Evolutionary conservation across 108 stramenopile species (phyloP), one percentile per base, ranked within the genome.

Genomic region (Heterococcus sp.): DNA sequence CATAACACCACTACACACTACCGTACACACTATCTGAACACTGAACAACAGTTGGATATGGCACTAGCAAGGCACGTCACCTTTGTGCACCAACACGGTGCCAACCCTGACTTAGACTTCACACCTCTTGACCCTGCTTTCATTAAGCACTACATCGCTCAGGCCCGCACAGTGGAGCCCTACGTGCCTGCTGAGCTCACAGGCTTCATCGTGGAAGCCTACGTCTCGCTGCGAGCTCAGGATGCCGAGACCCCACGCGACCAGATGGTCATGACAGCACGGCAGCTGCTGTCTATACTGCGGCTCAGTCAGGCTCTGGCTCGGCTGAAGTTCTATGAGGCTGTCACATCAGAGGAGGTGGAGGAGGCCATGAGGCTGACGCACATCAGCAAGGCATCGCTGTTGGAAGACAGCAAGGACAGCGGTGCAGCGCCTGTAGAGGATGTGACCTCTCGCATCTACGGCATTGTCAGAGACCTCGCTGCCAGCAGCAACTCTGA

Each of bases 31-130:
- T 58, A 21, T 21, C 14, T 58, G 46, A 8, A 21, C 46, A 8
- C n/a, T n/a, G n/a, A 21, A 8, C 21, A 73, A 72, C 71, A 95
- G 63, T 85, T 83, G 8, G 98, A 99, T 79, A 93, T 92, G 85
- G 95, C 96, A 2, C 88, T 99, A 38, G 96, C 98, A 14, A 77
- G 95, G 29, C 97, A 98, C 89, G 96, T 99, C 26, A 95, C 96
- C 2, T 94, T 90, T 79, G 98, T 99, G 27, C 98, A 99, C 90
- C 94, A 96, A 83, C 93, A 95, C 84, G 91, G 92, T 84, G 93
- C 92, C 29, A 86, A 88, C 73, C 87, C 89, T 11, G 84, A 76
- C 32, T 68, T 89, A 2, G 83, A 86, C 68, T 89, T 85, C 29
- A 85, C 82, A 40, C 84, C 88, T 27, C 72, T 90, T 34, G 73